These are phyloP conservation scores for Solanum chilense DNA, from an alignment of 257 asterid genomes.

Conservation along the genomic window DNA sequence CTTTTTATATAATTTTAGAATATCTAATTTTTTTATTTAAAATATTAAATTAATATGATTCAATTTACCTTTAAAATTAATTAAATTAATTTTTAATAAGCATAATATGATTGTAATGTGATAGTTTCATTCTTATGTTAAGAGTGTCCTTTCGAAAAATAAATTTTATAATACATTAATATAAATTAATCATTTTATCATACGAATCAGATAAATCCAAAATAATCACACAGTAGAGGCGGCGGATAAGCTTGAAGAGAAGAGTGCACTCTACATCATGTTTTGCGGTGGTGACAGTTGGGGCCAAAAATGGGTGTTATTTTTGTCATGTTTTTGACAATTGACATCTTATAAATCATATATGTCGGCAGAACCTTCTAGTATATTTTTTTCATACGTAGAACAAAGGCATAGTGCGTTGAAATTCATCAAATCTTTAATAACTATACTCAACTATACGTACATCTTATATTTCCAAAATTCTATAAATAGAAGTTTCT, in stretches of 20 bases:
- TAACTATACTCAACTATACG: not conserved
- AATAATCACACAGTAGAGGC: too few species aligned
- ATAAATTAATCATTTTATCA: not conserved
- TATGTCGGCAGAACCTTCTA: not conserved
- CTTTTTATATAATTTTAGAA: too few species aligned
- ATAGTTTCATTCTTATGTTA: not conserved
- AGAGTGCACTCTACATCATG: not conserved
- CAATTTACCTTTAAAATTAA: too few species aligned
- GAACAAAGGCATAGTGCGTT: not conserved
- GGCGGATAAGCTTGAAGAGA: not conserved
- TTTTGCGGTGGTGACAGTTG: not conserved
- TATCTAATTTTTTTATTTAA: too few species aligned
- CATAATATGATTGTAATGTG: rapidly evolving
- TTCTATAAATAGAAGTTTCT: not conserved
- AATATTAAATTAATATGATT: too few species aligned
- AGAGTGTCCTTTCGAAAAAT: rapidly evolving
- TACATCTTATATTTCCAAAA: not conserved
- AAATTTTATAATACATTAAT: rapidly evolving
- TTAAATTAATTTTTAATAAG: too few species aligned
- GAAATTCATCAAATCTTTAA: not conserved
- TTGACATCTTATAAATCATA: not conserved
- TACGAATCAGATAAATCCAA: not conserved
- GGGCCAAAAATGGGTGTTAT: not conserved
- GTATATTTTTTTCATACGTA: not conserved
- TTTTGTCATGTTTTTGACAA: not conserved